Evolutionary conservation across 192 early-diverging fungal genomes (phyloP).

Genomic region (Entomortierella beljakovae): DNA sequence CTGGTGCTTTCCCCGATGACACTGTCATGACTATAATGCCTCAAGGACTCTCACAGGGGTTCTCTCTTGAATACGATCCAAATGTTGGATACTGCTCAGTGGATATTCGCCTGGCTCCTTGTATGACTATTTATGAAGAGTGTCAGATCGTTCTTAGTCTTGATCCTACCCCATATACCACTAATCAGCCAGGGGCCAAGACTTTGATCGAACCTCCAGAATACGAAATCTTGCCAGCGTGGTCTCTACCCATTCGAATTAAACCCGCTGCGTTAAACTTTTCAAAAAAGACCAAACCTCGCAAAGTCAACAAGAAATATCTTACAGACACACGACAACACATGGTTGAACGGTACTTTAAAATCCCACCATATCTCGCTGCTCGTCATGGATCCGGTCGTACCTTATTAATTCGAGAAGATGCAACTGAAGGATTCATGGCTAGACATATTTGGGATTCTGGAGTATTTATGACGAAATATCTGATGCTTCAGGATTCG

Average conservation of each 20-base stretch:
- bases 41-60: slow-evolving; percentile 46
- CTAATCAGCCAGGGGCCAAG: slow-evolving; percentile 13
- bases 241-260: slow-evolving; percentile 44
- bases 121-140: slow-evolving; percentile 44
- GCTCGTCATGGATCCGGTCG: slow-evolving; percentile 25
- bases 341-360: slow-evolving; percentile 48
- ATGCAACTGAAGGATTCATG: slow-evolving; percentile 51
- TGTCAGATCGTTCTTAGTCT: slow-evolving; percentile 46
- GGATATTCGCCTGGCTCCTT: slow-evolving; percentile 49
- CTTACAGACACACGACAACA: slow-evolving; percentile 47
- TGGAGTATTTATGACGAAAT: slow-evolving; percentile 50
- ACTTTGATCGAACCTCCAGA: slow-evolving; percentile 32
- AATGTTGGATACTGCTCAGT: slow-evolving; percentile 50
- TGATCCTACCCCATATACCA: slow-evolving; percentile 34
- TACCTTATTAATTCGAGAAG: slow-evolving; percentile 40
- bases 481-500: slow-evolving; percentile 38
- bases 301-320: slow-evolving; percentile 50
- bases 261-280: slow-evolving; percentile 42
- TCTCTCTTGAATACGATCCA: slow-evolving; percentile 47
- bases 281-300: slow-evolving; percentile 49
- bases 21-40: slow-evolving; percentile 53
- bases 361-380: slow-evolving; percentile 32
- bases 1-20: slow-evolving; percentile 34
- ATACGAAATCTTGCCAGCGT: slow-evolving; percentile 50
- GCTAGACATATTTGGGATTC: slow-evolving; percentile 56